These are phyloP conservation scores for Colletotrichum tanaceti DNA, from an alignment of 2,329 filamentous ascomycete species.

Conservation along the genomic window DNA sequence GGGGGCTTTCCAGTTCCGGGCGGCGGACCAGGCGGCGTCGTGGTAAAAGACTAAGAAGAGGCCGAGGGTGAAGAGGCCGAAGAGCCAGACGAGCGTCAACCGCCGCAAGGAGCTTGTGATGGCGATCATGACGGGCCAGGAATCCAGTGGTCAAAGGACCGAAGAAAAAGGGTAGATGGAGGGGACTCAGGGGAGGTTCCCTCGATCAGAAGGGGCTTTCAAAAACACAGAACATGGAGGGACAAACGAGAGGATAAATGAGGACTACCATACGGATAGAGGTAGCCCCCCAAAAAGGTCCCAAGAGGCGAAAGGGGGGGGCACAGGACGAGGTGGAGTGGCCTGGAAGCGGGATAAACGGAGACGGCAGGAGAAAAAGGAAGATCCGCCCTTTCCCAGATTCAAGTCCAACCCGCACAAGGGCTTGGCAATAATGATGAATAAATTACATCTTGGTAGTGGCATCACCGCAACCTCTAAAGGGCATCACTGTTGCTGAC, in stretches of 20 bases:
- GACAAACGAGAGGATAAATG: neutral
- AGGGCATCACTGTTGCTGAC: neutral
- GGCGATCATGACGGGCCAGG: neutral
- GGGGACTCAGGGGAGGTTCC: neutral
- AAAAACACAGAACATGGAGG: neutral
- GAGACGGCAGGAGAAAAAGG: neutral
- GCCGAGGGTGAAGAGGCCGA: slow-evolving; percentile 13
- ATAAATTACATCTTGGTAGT: neutral
- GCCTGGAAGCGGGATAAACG: neutral
- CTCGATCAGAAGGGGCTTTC: neutral
- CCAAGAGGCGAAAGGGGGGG: neutral
- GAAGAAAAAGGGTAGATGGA: neutral
- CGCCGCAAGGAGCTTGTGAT: neutral
- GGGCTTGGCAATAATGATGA: neutral
- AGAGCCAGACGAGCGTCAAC: slow-evolving; percentile 4
- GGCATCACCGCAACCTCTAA: neutral
- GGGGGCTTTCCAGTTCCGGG: slow-evolving; percentile 42
- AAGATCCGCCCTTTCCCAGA: neutral
- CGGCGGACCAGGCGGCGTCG: slow-evolving; percentile 3
- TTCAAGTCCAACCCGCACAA: neutral
- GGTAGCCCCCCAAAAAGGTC: no score
- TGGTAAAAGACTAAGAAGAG: slow-evolving; percentile 13
- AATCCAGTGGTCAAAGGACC: neutral
- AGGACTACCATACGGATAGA: no score
- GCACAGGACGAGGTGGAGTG: neutral